Conservation (phyloP, 441 rosid genomes). For the Corymbia calophylla region DNA sequence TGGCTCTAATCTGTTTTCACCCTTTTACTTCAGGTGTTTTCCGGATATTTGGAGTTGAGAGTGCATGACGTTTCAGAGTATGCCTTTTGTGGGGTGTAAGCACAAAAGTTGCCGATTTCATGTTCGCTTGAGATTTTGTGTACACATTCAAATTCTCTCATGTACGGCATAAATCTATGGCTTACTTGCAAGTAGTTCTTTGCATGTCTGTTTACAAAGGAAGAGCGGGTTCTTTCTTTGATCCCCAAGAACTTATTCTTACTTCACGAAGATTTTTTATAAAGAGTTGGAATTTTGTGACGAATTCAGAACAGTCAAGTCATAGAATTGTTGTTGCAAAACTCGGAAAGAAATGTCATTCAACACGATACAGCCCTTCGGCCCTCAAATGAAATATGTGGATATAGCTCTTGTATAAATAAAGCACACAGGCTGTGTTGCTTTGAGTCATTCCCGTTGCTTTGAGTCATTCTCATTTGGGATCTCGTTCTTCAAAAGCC, state of each 20-base stretch:
- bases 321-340: not conserved
- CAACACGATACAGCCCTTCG: not conserved
- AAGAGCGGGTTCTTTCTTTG: not conserved
- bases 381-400: not conserved
- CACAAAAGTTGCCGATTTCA: not conserved
- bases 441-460: conserved; percentile 17
- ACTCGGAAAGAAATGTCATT: not conserved
- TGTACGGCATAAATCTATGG: not conserved
- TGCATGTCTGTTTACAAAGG: not conserved
- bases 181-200: not conserved
- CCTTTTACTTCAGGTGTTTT: conserved; percentile 51
- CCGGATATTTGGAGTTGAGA: conserved; percentile 73
- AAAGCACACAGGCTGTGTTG: conserved; percentile 25
- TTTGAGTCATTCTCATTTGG: conserved; percentile 13
- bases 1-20: not conserved
- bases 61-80: conserved; percentile 16
- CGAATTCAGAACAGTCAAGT: not conserved
- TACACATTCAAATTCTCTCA: not conserved
- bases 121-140: not conserved
- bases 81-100: not conserved
- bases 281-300: fast-evolving
- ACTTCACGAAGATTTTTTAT: fast-evolving
- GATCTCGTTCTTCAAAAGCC: not conserved
- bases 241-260: not conserved
- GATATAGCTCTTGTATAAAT: not conserved